A percentile compares a stretch with the other conserved stretches of the same genome.
Evolutionary conservation across 2,329 filamentous ascomycete genomes (phyloP).

Genomic region (Neofusicoccum laricinum): DNA sequence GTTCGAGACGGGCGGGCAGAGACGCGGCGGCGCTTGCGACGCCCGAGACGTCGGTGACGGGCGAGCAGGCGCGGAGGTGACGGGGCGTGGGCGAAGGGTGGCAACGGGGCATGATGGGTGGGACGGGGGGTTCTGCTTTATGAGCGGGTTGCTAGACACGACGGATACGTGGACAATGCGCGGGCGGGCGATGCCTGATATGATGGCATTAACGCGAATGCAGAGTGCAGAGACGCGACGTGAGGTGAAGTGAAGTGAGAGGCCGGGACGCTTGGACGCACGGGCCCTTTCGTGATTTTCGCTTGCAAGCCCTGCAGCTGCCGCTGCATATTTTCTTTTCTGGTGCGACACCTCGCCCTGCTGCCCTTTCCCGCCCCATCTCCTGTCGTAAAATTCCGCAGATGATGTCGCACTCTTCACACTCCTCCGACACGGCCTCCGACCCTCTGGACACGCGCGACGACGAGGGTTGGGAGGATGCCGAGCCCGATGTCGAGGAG

Average conservation of each 20-base stretch:
- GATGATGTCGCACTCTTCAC: conserved; percentile 9
- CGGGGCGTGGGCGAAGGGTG: not conserved
- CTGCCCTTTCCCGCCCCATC: not conserved
- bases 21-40: no score
- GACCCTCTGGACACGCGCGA: conserved; percentile 24
- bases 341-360: not conserved
- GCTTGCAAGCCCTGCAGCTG: conserved; percentile 3
- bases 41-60: no score
- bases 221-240: no score
- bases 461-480: conserved; percentile 45
- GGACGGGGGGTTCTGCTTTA: not conserved
- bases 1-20: not conserved
- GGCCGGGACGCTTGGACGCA: not conserved
- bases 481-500: conserved; percentile 37
- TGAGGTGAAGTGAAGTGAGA: not conserved
- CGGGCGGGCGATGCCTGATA: no score
- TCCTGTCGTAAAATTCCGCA: not conserved
- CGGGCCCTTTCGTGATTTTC: not conserved
- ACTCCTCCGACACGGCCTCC: conserved; percentile 7
- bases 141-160: not conserved
- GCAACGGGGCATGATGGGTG: no score
- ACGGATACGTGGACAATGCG: not conserved
- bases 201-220: no score
- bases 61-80: not conserved
- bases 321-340: conserved; percentile 5